Evolutionary conservation across 257 asterid genomes (phyloP).

Genomic region (Anisodus acutangulus): DNA sequence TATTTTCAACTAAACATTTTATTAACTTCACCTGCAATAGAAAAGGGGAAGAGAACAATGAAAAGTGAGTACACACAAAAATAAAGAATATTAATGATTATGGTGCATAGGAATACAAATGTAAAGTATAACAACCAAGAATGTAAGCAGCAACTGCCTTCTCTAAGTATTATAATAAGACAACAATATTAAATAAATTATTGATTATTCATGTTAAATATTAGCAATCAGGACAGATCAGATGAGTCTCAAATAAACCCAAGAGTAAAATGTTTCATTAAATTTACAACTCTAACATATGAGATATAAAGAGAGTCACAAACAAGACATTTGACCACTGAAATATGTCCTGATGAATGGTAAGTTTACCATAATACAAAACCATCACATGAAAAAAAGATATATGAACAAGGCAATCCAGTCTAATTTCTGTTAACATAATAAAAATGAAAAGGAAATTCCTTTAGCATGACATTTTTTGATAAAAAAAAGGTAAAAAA

Average conservation of each 20-base stretch:
- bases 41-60: slow-evolving; percentile 6
- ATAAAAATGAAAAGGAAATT: not conserved
- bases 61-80: slow-evolving; percentile 5
- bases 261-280: not conserved
- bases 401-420: slow-evolving; percentile 11
- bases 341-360: not conserved
- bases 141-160: not conserved
- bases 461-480: not conserved
- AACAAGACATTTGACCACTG: slow-evolving; percentile 9
- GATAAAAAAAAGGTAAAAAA: not conserved
- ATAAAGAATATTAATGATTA: not conserved
- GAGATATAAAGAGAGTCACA: slow-evolving; percentile 6
- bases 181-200: slow-evolving; percentile 20
- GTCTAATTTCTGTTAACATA: slow-evolving; percentile 1
- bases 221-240: not conserved
- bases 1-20: slow-evolving; percentile 91
- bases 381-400: not conserved
- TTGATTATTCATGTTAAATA: slow-evolving; percentile 18
- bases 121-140: slow-evolving; percentile 20
- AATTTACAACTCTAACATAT: not conserved
- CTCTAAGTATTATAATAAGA: slow-evolving; percentile 15
- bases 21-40: slow-evolving; percentile 74
- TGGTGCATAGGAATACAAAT: slow-evolving; percentile 22
- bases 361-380: not conserved
- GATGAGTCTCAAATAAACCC: not conserved